phyloP scores from a whole-genome alignment of 2,329 filamentous ascomycete genomes.

The Magnaporthiopsis rhizophila region DNA sequence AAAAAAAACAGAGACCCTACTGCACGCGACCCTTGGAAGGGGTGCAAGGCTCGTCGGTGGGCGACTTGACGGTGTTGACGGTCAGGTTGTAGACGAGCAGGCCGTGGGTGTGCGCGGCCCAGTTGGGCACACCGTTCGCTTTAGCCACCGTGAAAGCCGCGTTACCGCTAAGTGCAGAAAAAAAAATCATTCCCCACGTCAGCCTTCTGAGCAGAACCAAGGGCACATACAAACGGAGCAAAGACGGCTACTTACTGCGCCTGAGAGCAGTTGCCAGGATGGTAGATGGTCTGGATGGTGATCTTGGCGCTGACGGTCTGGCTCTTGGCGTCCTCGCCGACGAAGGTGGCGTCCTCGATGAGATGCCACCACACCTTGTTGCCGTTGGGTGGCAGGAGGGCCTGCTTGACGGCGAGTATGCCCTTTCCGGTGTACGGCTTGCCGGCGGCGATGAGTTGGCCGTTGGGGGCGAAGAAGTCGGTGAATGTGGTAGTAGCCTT shows the following conservation, averaged over 20 bases:
- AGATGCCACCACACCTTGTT: slow-evolving; percentile 14
- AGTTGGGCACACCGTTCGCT: slow-evolving; percentile 8
- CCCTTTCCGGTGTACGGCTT: slow-evolving; percentile 1
- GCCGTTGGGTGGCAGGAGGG: slow-evolving; percentile 10
- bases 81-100: slow-evolving; percentile 10
- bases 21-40: not conserved
- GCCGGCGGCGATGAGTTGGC: slow-evolving; percentile 9
- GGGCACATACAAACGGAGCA: not conserved
- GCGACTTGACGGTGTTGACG: slow-evolving; percentile 3
- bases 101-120: slow-evolving; percentile 11
- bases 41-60: slow-evolving; percentile 1
- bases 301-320: slow-evolving; percentile 12
- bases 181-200: not conserved
- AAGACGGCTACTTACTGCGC: slow-evolving; percentile 9
- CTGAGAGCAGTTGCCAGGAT: slow-evolving; percentile 11
- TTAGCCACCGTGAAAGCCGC: slow-evolving; percentile 11
- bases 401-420: slow-evolving; percentile 10
- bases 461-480: slow-evolving; percentile 10
- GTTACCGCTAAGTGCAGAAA: slow-evolving; percentile 7
- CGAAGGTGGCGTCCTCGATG: slow-evolving; percentile 9
- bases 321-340: slow-evolving; percentile 9
- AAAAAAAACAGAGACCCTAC: no score
- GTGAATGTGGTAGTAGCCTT: slow-evolving; percentile 8
- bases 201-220: not conserved
- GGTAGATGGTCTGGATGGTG: slow-evolving; percentile 11